A percentile compares a stretch with the other conserved stretches of the same genome.
Evolutionary conservation across 306 rosid species (phyloP).

Genomic region (Corylus avellana): DNA sequence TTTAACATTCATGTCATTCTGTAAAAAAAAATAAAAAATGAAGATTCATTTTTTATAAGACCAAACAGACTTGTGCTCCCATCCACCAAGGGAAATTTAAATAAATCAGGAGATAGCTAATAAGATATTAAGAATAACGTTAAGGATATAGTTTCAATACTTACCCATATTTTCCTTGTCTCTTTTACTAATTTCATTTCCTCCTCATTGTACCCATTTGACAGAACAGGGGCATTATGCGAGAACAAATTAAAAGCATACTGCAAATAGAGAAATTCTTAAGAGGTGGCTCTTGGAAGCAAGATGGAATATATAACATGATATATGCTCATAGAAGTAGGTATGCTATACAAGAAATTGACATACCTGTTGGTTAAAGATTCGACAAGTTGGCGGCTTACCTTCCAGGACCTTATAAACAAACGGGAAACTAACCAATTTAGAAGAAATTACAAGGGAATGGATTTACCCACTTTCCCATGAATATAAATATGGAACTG

Average conservation of each 20-base stretch:
- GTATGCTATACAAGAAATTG: neutral
- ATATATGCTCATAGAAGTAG: neutral
- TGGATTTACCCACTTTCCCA: neutral
- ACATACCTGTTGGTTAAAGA: constrained; percentile 81
- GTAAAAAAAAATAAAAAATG: constrained; percentile 17
- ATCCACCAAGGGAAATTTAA: neutral
- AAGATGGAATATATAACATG: neutral
- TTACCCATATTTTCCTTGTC: constrained; percentile 94
- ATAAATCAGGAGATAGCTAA: neutral
- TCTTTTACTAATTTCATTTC: constrained; percentile 98
- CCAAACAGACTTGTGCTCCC: neutral
- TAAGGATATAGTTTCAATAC: constrained; percentile 14
- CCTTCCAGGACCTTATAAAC: constrained; percentile 71
- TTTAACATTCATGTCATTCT: constrained; percentile 82
- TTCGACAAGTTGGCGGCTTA: constrained; percentile 75
- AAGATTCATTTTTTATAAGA: neutral
- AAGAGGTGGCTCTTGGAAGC: constrained; percentile 19
- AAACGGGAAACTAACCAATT: constrained; percentile 22
- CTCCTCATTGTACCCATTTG: constrained; percentile 97
- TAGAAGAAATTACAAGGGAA: constrained; percentile 2
- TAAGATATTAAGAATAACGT: neutral
- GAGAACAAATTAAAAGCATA: constrained; percentile 97
- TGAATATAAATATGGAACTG: neutral
- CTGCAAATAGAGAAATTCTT: constrained; percentile 51
- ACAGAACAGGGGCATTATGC: constrained; percentile 76